A percentile compares a stretch with the other conserved stretches of the same genome.
These are phyloP conservation scores for Gynochthodes officinalis DNA, from an alignment of 257 asterid genomes.

Conservation along the genomic window DNA sequence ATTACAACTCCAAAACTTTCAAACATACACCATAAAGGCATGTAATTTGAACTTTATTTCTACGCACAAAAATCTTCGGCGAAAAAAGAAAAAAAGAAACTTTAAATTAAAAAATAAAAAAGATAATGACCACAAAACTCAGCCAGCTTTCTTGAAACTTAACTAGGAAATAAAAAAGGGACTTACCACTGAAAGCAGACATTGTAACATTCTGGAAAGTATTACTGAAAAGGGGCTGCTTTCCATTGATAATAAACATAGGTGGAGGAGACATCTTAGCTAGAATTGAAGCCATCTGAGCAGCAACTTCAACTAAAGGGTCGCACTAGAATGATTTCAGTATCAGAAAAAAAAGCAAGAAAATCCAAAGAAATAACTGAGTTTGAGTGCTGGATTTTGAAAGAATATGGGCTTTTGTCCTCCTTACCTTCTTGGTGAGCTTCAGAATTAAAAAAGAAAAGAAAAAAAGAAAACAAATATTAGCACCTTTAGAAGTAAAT, in stretches of 20 bases:
- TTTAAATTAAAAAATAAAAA: not conserved
- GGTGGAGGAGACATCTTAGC: conserved; percentile 56
- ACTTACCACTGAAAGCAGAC: conserved; percentile 38
- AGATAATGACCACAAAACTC: not conserved
- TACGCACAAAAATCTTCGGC: not conserved
- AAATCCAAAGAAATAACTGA: not conserved
- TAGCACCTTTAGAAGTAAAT: too few relatives aligned
- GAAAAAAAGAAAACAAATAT: too few relatives aligned
- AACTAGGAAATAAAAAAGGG: conserved; percentile 4
- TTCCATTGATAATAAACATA: conserved; percentile 28
- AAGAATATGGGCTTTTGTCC: not conserved
- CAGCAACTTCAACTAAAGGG: not conserved
- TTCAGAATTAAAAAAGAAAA: not conserved
- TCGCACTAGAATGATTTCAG: not conserved
- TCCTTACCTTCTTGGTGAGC: too few relatives aligned
- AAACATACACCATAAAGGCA: not conserved
- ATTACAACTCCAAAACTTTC: not conserved
- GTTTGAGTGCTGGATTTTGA: not conserved
- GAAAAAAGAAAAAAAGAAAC: not conserved
- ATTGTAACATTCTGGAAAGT: conserved; percentile 33
- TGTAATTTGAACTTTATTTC: not conserved
- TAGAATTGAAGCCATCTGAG: conserved; percentile 57
- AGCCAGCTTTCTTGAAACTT: not conserved
- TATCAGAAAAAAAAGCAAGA: not conserved
- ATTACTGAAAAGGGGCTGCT: conserved; percentile 36